Base-by-base conservation (phyloP, 2,329 filamentous ascomycete genomes). In the Tricladium varicosporioides region DNA sequence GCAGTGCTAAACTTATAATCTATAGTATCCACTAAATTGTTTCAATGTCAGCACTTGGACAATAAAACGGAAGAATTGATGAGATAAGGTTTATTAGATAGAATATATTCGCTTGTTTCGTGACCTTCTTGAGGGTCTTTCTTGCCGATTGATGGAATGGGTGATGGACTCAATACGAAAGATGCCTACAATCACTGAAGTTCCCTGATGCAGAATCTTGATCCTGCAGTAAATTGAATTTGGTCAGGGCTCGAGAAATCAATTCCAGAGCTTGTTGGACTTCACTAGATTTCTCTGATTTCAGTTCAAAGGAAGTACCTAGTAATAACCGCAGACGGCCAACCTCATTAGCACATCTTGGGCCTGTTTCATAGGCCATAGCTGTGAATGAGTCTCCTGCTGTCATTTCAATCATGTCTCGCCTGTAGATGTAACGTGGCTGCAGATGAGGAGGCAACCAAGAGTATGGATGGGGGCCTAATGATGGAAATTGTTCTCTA, bases 351-450 rank as follows among this genome's bases (percentile, higher is more conserved):
- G 27, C 43, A 18, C 54, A 60, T 46, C 56, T 59, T 27, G 57
- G 53, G n/a, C 56, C 57, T 10, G 61, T 62, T 14, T 63, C 57
- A 43, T 63, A 59, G 18, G 62, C 59, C 62, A 61, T 64, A 1
- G 51, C 58, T 5, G 57, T 60, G 49, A 64, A 64, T 10, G 62
- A 64, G 15, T 59, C 18, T 5, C 31, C 19, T 15, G 53, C 48
- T 36, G 60, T 47, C 32, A 58, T 58, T 11, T 45, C 31, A 46
- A 54, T 31, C 36, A 63, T 31, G 33, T 60, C 55, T 11, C 51
- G 50, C 8, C 40, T 42, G 32, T 51, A 52, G 42, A 48, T 54
- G 45, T 56, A 63, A 2, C 31, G 19, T 13, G 33, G 19, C 32
- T 52, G 58, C 9, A 55, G 19, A 15, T 47, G 14, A 40, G 32